A percentile compares a stretch with the other conserved stretches of the same genome.
Conservation (phyloP, 768 basidiomycete genomes). For the Termitomyces heimii region DNA sequence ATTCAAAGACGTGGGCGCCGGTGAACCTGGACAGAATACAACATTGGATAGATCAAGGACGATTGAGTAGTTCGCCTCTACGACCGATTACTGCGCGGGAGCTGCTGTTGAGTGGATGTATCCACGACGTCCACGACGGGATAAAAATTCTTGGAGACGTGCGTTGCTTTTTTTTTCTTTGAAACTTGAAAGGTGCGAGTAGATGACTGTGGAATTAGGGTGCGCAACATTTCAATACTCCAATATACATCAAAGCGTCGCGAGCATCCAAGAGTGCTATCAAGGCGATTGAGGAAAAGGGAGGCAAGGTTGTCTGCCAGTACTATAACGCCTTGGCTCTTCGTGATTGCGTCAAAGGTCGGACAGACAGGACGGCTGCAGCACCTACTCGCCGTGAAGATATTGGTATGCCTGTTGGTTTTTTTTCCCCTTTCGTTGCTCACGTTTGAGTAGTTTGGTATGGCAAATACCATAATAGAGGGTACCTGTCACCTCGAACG, state of each 20-base stretch:
- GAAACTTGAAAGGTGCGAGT: too few relatives aligned
- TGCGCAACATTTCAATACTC: conserved; percentile 53
- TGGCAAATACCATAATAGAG: conserved; percentile 63
- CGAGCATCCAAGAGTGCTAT: conserved; percentile 87
- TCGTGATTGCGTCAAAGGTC: conserved; percentile 69
- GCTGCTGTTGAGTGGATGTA: conserved; percentile 77
- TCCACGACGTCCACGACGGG: conserved; percentile 87
- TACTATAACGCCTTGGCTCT: conserved; percentile 88
- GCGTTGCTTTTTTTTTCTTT: conserved; percentile 21
- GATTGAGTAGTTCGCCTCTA: conserved; percentile 69
- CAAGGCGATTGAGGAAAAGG: conserved; percentile 70
- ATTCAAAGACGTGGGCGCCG: conserved; percentile 69
- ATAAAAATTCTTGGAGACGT: conserved; percentile 89
- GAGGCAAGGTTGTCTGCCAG: conserved; percentile 83
- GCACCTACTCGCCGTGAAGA: conserved; percentile 83
- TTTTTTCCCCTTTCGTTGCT: neutral
- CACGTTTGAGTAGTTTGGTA: conserved; percentile 60
- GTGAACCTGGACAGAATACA: conserved; percentile 87
- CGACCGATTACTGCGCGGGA: conserved; percentile 86
- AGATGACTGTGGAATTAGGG: conserved; percentile 37
- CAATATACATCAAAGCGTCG: conserved; percentile 78
- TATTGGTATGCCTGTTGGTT: conserved; percentile 51
- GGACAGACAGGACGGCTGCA: conserved; percentile 64
- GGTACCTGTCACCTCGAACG: conserved; percentile 62
- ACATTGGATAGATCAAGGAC: conserved; percentile 84